Percentiles rank a stretch among this genome's conserved stretches.
phyloP scores from a whole-genome alignment of 768 basidiomycete species.

The Chlorophyllum brunneum region DNA sequence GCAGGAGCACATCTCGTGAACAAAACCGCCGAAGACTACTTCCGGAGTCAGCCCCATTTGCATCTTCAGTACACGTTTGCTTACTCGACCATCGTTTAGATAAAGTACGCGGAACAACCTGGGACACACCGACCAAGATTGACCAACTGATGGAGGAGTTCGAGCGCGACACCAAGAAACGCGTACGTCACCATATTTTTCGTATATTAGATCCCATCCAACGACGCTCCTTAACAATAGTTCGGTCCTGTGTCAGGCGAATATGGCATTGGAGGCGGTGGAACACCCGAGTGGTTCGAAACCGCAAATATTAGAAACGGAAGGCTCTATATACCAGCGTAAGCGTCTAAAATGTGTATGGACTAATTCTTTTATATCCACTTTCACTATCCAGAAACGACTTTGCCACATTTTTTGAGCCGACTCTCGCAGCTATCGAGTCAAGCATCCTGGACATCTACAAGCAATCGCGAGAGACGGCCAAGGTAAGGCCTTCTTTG shows the following conservation, averaged over 20 bases:
- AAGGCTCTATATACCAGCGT: neutral
- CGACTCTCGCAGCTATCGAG: neutral
- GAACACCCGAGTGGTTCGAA: neutral
- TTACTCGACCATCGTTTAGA: neutral
- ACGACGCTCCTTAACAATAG: neutral
- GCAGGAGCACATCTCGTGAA: neutral
- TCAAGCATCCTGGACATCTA: neutral
- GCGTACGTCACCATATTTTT: neutral
- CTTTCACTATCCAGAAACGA: no score
- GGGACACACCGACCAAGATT: neutral
- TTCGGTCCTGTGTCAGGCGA: neutral
- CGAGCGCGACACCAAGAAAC: slow-evolving; percentile 1
- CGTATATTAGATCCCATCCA: neutral
- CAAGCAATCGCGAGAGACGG: neutral
- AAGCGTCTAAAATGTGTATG: neutral
- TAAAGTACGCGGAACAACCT: neutral
- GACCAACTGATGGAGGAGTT: slow-evolving; percentile 1
- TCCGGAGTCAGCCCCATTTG: neutral
- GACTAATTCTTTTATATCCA: neutral
- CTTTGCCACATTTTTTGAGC: neutral
- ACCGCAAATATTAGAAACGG: neutral
- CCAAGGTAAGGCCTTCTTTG: neutral
- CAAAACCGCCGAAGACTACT: neutral
- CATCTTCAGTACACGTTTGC: neutral
- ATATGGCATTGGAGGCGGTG: neutral